These are phyloP conservation scores for Cyathus pygmaeus DNA, from an alignment of 1,284 basidiomycete species.

Conservation along the genomic window DNA sequence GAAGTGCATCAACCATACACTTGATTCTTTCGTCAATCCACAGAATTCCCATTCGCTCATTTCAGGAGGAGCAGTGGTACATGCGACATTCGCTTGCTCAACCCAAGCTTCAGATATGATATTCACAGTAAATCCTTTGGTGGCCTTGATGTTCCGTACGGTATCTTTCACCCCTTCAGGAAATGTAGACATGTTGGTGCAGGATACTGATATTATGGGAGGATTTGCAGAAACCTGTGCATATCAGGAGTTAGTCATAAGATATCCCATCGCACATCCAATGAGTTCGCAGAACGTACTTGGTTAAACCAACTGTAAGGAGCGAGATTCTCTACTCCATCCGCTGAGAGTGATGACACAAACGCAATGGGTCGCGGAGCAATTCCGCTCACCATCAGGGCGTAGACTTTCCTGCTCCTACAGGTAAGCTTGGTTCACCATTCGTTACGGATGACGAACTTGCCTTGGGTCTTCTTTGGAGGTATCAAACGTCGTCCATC, in stretches of 20 bases:
- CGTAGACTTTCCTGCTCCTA: conserved; percentile 47
- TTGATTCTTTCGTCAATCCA: conserved; percentile 68
- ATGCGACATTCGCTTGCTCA: conserved; percentile 69
- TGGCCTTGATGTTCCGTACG: conserved; percentile 64
- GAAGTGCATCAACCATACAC: conserved; percentile 45
- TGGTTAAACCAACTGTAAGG: conserved; percentile 50
- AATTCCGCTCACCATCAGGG: conserved; percentile 67
- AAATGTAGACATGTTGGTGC: conserved; percentile 25
- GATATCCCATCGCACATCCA: no score
- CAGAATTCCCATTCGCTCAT: conserved; percentile 74
- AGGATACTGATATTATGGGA: conserved; percentile 65
- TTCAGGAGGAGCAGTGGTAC: conserved; percentile 66
- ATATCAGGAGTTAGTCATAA: no score
- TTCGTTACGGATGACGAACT: conserved; percentile 17
- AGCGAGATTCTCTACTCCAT: conserved; percentile 68
- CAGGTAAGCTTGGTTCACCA: conserved; percentile 11
- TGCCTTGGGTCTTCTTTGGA: conserved; percentile 57
- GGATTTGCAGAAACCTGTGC: conserved; percentile 59
- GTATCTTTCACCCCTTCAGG: conserved; percentile 55
- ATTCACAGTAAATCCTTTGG: conserved; percentile 71
- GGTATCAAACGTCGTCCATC: conserved; percentile 68
- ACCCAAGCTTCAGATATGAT: conserved; percentile 79
- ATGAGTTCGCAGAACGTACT: no score
- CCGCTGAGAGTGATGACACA: conserved; percentile 64
- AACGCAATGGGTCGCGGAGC: conserved; percentile 77